Evolutionary conservation across 176 grass and related monocot genomes (phyloP), one percentile per base, ranked within the genome.

Genomic region (Triticum dicoccoides): DNA sequence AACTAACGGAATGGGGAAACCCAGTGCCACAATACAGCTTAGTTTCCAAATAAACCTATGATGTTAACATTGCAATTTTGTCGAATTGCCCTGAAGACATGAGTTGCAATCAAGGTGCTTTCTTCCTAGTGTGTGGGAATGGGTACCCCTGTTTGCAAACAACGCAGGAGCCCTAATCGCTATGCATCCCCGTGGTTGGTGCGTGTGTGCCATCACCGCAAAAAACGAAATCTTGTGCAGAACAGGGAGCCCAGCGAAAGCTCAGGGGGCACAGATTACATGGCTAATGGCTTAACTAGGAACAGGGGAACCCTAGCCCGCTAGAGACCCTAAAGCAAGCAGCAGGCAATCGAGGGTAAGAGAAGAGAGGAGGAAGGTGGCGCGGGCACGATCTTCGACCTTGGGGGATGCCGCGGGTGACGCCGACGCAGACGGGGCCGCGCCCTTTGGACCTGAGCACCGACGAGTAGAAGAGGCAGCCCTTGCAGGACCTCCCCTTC

Each of bases 391-490:
- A 75, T 75, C 15, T 49, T 8, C 30, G 27, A 88, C 95, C 95
- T 89, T 87, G 61, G 25, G 88, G 93, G 78, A 93, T 80, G 75
- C 69, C 52, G 80, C 95, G 86, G 83, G 89, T 79, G 87, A 98
- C 24, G 70, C 95, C 95, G 79, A 90, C 82, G 89, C 95, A 98
- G 71, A 95, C 69, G 49, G 95, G 95, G 14, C 91, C 89, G 56
- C 88, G 79, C 4, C 23, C 65, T 23, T 83, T 82, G 12, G 93
- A 92, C 83, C 91, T 81, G 84, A 98, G 93, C 58, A 87, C 75
- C 18, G 93, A 95, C 61, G 95, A 95, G 84, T 93, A 98, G 85
- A 82, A 98, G 64, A 98, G 95, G 61, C 89, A 93, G n/a, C 95
- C 95, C 83, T 95, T 98, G 82, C 93, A 98, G 2, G 95, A 93